Evolutionary conservation across 1,284 basidiomycete genomes (phyloP), one percentile per base, ranked within the genome.

Genomic region (Melampsora larici-populina): DNA sequence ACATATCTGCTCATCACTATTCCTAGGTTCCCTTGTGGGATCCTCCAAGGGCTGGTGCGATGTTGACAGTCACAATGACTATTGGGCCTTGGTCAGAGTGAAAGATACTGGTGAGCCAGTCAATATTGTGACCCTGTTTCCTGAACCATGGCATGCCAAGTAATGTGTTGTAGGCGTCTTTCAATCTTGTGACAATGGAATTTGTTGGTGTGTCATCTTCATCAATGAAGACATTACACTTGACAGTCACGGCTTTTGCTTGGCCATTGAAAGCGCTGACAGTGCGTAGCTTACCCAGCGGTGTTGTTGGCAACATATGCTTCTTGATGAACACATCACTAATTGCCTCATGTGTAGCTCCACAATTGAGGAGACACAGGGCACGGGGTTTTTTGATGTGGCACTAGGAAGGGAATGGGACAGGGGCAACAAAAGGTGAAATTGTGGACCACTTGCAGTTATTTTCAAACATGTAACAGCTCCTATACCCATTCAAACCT

Each of bases 111-210:
- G 31, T 13, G 40, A 36, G 31, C 65, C 60, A 63, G 29, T 63
- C 60, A 26, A 63, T 63, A 26, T 24, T 15, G 60, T 26, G 11
- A 11, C 60, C 60, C 9, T 63, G 60, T 24, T 63, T 13, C 15
- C 60, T 9, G 60, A 63, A 24, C 60, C 64, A 66, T n/a, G 64
- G 64, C 64, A 66, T 66, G 26, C 64, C 64, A 6, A 66, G 64
- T 29, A 66, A 26, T 26, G n/a, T 5, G 21, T 66, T 36, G 64
- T 66, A 66, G 33, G 64, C 24, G 33, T 66, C 64, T 66, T 66
- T 68, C 15, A 68, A n/a, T 6, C 21, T 15, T 3, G 66, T 68
- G 43, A 68, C 46, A 8, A 68, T 43, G 66, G 46, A 68, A 31
- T 7, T 17, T 40, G 66, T 21, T 5, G 66, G 66, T 13, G 15